Evolutionary conservation across 2,329 filamentous ascomycete genomes (phyloP), one percentile per base, ranked within the genome.

Genomic region (Verticillium nonalfalfae): DNA sequence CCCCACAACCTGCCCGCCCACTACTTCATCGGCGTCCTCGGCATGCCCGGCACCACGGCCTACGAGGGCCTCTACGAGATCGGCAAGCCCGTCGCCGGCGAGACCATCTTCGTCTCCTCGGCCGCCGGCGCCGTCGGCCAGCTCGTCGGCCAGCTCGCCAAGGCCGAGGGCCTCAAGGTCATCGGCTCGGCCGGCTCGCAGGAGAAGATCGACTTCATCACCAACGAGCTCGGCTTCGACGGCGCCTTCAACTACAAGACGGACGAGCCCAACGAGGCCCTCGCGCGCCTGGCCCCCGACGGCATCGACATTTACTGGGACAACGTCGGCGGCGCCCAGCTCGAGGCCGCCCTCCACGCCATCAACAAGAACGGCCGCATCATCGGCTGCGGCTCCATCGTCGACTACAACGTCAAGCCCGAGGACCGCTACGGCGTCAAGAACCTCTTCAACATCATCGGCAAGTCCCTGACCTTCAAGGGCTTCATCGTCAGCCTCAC

Each of bases 211-310:
- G 85, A 90, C 21, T 95, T 87, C 73, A 74, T 84, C 59, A 70
- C 66, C 54, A 74, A 79, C 60, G 77, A 82, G 69, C 76, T 84
- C 1, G 81, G 81, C 9, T 84, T 80, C 66, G 81, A 84, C 60
- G 76, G 66, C 15, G 91, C 87, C 9, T 95, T 94, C 78, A 95
- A 96, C 81, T 96, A 96, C 82, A 94, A 95, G 83, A 93, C 85
- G 67, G 90, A 95, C 78, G 84, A 82, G 67, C 83, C 90, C 0
- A 71, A 75, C 1, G 87, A 88, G 11, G 91, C 90, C 0, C 80
- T 96, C 61, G 75, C 79, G 66, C 82, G 90, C 62, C 81, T 95
- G 18, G 90, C 90, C 0, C 90, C 91, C 0, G 75, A 92, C 13
- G 91, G 91, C 4, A 83, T 96, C 64, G 91, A 96, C 70, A 91